Evolutionary conservation across 2,329 filamentous ascomycete species (phyloP), one percentile per base, ranked within the genome.

Genomic region (Colletotrichum godetiae): DNA sequence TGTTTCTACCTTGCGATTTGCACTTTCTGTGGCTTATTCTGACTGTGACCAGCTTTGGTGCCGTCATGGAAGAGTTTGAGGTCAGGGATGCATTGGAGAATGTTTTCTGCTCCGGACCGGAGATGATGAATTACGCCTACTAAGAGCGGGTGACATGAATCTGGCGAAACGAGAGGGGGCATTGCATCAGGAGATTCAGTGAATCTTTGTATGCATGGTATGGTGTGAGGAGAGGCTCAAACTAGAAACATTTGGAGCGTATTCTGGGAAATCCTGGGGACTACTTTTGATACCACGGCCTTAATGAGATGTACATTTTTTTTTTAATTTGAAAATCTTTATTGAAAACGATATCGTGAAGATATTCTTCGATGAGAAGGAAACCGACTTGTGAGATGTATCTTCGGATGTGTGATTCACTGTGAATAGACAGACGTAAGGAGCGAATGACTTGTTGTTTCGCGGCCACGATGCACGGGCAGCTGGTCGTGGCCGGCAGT

Each of bases 41-140:
- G 64, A 75, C 64, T 8, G 8, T 15, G 4, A 19, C 19, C 75
- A 92, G 89, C 19, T 92, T 92, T 74, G 90, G 90, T 33, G 90
- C 90, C 22, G 90, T 92, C 4, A 86, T 91, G 84, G 90, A 92
- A 76, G 89, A 91, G 76, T 91, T 91, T 77, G 93, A 95, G 82
- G 89, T 95, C 49, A 86, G 89, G 62, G 95, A 98, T 84, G 94
- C 94, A 27, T 82, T 98, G 68, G 92, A 92, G 79, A 92, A 88
- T 49, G 87, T 95, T 29, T 86, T 95, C 75, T 91, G 89, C 42
- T 72, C 72, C 29, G 62, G 68, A 31, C 68, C 72, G 15, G 72
- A 74, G 24, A 68, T 74, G 68, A 74, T 74, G 72, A 42, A 56
- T 12, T 74, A 73, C 35, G 31, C 24, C 13, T 49, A 52, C 55